phyloP scores from a whole-genome alignment of 2,329 filamentous ascomycete species.

The Fusarium secorum region DNA sequence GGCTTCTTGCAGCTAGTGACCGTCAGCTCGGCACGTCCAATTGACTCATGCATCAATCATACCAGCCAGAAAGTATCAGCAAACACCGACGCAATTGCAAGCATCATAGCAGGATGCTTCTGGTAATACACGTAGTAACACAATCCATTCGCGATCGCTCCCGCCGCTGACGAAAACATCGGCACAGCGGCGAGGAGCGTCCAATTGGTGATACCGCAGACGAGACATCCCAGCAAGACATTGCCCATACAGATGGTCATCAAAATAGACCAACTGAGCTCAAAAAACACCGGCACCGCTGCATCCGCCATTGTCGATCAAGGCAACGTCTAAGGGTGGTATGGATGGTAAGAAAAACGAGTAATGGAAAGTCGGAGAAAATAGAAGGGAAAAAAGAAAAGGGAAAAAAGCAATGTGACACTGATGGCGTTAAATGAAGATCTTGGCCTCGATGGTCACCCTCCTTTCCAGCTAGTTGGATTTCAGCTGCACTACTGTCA shows the following conservation, averaged over 20 bases:
- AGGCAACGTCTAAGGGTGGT: background rate
- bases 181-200: slow-evolving; percentile 49
- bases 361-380: background rate
- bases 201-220: slow-evolving; percentile 50
- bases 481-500: background rate
- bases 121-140: slow-evolving; percentile 53
- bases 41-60: background rate
- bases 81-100: slow-evolving; percentile 46
- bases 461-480: slow-evolving; percentile 4
- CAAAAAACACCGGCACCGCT: slow-evolving; percentile 46
- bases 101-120: slow-evolving; percentile 24
- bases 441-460: background rate
- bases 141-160: slow-evolving; percentile 51
- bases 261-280: slow-evolving; percentile 54
- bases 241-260: slow-evolving; percentile 52
- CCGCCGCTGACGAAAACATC: slow-evolving; percentile 48
- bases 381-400: background rate
- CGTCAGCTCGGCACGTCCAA: background rate
- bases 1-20: slow-evolving; percentile 50
- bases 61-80: slow-evolving; percentile 53
- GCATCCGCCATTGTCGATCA: slow-evolving; percentile 10
- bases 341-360: background rate
- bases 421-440: background rate
- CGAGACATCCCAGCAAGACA: slow-evolving; percentile 49
- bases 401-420: slow-evolving; percentile 11